Conservation (phyloP, 257 asterid species). For the Ehretia macrophylla region DNA sequence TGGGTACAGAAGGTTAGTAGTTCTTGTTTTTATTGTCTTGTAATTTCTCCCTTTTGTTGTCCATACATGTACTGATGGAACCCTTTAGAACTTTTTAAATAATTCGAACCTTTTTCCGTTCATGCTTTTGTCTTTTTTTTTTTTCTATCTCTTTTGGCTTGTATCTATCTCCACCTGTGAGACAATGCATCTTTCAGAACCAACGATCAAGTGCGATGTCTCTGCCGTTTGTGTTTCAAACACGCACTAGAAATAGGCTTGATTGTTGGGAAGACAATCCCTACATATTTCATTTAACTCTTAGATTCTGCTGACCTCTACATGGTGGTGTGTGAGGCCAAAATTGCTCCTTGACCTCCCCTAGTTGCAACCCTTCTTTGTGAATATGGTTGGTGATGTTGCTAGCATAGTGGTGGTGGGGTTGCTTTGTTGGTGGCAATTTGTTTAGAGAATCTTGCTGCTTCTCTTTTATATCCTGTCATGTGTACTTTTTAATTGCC, state of each 20-base stretch:
- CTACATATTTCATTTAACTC: too few relatives aligned
- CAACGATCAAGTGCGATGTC: too few relatives aligned
- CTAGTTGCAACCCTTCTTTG: conserved; percentile 6
- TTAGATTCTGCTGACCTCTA: neutral
- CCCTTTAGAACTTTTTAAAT: conserved; percentile 18
- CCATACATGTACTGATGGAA: conserved; percentile 28
- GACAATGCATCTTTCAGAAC: too few relatives aligned
- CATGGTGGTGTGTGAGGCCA: conserved; percentile 3
- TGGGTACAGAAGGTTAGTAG: conserved; percentile 21
- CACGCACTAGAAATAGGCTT: too few relatives aligned
- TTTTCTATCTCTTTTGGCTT: conserved; percentile 4
- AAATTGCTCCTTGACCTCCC: conserved; percentile 9
- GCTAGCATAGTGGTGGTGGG: conserved; percentile 13
- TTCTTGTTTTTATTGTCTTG: conserved; percentile 12
- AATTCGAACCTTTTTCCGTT: conserved; percentile 16
- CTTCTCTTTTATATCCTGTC: neutral
- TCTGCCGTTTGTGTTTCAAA: too few relatives aligned
- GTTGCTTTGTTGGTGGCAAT: conserved; percentile 18
- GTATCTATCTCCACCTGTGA: too few relatives aligned
- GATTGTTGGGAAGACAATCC: too few relatives aligned
- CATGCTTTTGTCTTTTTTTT: conserved; percentile 1
- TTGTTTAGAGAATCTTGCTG: conserved; percentile 23
- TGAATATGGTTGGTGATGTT: conserved; percentile 13
- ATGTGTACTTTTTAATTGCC: neutral
- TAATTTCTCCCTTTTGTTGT: conserved; percentile 13